Base-by-base conservation (phyloP, 2,329 filamentous ascomycete genomes). In the Arthrocladium fulminans region DNA sequence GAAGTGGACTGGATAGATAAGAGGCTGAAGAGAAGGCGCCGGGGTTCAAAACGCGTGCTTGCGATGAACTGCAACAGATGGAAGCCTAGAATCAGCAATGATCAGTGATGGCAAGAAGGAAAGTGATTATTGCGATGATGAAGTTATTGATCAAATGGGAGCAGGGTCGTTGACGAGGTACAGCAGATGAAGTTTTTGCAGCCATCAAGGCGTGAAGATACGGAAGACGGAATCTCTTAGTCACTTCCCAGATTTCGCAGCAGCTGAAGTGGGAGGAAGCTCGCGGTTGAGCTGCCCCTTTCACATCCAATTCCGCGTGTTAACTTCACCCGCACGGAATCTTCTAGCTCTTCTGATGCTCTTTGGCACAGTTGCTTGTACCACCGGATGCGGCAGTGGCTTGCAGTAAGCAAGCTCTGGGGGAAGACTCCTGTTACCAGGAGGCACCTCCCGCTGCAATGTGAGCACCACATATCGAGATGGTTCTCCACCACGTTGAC, bases 271-370 rank as follows among this genome's bases (percentile, higher is more conserved):
- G 32, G n/a, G 13, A 15, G n/a, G 32, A 35, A 35, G 17, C 6
- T 35, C n/a, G 32, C 32, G 13, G 32, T 15, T 35, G n/a, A 42
- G 6, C 20, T 12, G 22, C 39, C 13, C 12, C 10, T 42, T 42
- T 25, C 20, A 23, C 39, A 23, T 42, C 13, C n/a, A 40, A 27
- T 42, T 12, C 32, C 15, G 17, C 29, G 2, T 3, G 9, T 35
- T 35, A 35, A n/a, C 32, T 35, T 35, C 32, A 35, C 32, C 17
- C 30, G 43, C 30, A 46, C 32, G 30, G 43, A 23, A 37, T 38
- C 22, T 23, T 19, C 20, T 29, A 29, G n/a, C 17, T 29, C 25
- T 27, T 23, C 13, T n/a, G 24, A 32, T 13, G 10, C 34, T 20
- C 32, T n/a, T 35, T 35, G 13, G 13, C 32, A 35, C 32, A 35